Base-by-base conservation (phyloP, 2,329 filamentous ascomycete genomes). In the Thelonectria rubi region DNA sequence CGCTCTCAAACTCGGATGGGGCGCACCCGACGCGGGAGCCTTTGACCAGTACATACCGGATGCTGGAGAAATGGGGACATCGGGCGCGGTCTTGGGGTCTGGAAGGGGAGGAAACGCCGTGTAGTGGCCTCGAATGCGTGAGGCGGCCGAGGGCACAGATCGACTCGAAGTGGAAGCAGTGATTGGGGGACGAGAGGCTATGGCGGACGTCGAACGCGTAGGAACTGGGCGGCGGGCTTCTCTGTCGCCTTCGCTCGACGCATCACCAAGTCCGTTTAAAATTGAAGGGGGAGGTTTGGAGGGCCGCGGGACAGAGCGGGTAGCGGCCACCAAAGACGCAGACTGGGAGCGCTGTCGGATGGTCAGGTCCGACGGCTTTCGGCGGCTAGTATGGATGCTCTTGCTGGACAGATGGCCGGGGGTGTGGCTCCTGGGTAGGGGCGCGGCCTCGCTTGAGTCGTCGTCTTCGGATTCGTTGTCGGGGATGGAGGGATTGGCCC, bases 1-100 rank as follows among this genome's bases (percentile, higher is more conserved):
- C 15, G 88, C 88, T 57, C 88, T 83, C 60, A 91, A 76, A 21
- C 85, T 82, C 15, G 86, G 84, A 70, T 88, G 87, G 40, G 86
- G 78, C 24, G 82, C 79, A 24, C 88, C 88, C 3, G 88, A 90
- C n/a, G 86, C 81, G 8, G 84, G 85, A 10, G 88, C 88, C 37
- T 81, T 83, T 55, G 87, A 89, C 88, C 88, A 91, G 78, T 91
- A 91, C 88, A 91, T 91, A 69, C 88, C 88, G 50, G 86, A 88
- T 17, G 88, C 85, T 24, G 88, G 88, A 15, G 88, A 87, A 3
- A 84, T 80, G 10, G 83, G 80, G 17, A 91, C 87, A 60, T 89
- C 84, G 6, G 86, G 83, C 1, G 85, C 85, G 24, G 82, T 83
- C 47, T 78, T 78, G 11, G 84, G 81, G 67, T 87, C 82, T 37